Conservation (phyloP, 2,329 filamentous ascomycete species). For the Fusarium graminum region DNA sequence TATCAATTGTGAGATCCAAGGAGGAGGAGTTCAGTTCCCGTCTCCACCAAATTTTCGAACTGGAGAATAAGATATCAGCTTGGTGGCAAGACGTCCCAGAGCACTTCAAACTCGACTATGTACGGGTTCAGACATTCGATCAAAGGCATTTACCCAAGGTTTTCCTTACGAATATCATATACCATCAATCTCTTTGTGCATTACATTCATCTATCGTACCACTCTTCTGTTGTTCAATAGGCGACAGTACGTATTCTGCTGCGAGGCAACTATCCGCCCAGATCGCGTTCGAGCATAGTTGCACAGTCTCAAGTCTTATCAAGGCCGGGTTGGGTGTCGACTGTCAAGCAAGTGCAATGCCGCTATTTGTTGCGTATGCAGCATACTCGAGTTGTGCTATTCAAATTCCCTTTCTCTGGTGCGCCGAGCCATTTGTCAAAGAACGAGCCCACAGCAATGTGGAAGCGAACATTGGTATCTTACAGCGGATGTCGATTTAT, state of each 20-base stretch:
- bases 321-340: rapidly evolving
- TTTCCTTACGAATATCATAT: not conserved
- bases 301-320: not conserved
- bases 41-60: not conserved
- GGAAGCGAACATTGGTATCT: not conserved
- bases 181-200: conserved; percentile 6
- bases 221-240: conserved; percentile 7
- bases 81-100: not conserved
- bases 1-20: not conserved
- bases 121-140: rapidly evolving
- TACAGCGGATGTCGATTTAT: not conserved
- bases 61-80: rapidly evolving
- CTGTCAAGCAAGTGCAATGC: rapidly evolving
- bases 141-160: not conserved
- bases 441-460: not conserved
- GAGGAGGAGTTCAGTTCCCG: rapidly evolving
- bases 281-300: not conserved
- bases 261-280: not conserved
- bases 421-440: rapidly evolving
- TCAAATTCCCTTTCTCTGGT: conserved; percentile 14
- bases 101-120: not conserved
- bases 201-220: conserved; percentile 10
- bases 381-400: conserved; percentile 3
- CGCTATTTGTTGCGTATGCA: conserved; percentile 11
- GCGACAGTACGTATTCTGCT: not conserved